Evolutionary conservation across 176 grass and related monocot genomes (phyloP), one percentile per base, ranked within the genome.

Genomic region (Ensete glaucum): DNA sequence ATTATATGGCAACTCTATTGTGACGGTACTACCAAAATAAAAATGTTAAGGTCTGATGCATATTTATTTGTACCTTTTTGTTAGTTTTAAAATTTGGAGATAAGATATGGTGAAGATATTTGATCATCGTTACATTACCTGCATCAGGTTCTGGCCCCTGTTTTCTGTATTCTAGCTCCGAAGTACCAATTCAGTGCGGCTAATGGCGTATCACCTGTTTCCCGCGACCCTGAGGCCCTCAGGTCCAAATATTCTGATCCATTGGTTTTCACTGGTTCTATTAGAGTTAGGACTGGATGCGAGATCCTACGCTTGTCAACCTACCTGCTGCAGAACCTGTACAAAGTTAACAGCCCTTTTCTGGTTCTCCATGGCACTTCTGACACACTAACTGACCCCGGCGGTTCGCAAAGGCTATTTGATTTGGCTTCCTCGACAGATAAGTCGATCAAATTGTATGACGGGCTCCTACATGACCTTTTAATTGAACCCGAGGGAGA

Each of bases 401-500:
- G 78, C 12, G 90, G 95, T 11, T 94, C 88, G 0, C 83, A 68
- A 27, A 83, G 74, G 52, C 78, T 99, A 29, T 74, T 89, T 52
- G 22, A 91, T 19, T 75, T 73, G 54, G 85, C 95, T 43, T 77
- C 86, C 2, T 82, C 85, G 17, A 19, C 73, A 0, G 94, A 98
- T 72, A 93, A 93, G 78, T 78, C 73, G 25, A 85, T 93, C 62
- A 78, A 65, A 64, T 63, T 98, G 22, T 98, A 98, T 71, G 66
- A 78, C 10, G 86, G 90, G 0, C 62, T 91, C 25, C 81, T 91
- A 12, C 90, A 98, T 69, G 93, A 93, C 77, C 84, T 98, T 19
- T 88, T 98, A 34, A 93, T 93, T 67, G 94, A 93, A 83, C 94
- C 88, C 2, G 90, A 98, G 81, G 66, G 88, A 68, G 85, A 91